phyloP scores from a whole-genome alignment of 257 asterid genomes.

The Solanum etuberosum region DNA sequence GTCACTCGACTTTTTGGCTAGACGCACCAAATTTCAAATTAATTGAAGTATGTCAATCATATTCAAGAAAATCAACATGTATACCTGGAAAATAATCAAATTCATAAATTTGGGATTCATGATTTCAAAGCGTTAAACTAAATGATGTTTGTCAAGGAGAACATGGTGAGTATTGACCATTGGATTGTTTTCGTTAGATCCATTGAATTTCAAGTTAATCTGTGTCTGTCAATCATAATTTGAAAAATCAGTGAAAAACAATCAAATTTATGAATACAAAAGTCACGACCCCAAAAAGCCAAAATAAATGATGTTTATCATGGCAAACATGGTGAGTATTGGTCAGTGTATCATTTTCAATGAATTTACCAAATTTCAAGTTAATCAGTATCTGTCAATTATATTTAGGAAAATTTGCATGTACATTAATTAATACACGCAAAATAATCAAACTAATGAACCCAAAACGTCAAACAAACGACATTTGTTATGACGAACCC shows the following conservation, averaged over 20 bases:
- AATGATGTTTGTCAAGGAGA: background rate
- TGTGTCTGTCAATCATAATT: no score
- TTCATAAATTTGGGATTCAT: no score
- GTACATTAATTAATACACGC: background rate
- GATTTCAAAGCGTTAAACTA: background rate
- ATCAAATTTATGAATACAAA: background rate
- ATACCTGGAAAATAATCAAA: background rate
- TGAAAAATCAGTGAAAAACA: background rate
- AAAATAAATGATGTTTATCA: background rate
- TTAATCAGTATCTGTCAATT: no score
- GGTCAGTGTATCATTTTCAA: background rate
- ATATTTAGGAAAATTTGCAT: background rate
- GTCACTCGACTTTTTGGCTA: background rate
- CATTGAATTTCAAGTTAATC: background rate
- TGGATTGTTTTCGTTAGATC: accelerated
- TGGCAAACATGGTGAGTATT: background rate
- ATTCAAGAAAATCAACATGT: background rate
- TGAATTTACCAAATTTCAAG: background rate
- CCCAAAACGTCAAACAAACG: background rate
- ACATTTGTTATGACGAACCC: background rate
- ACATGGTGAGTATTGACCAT: background rate
- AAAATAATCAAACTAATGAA: background rate
- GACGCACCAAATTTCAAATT: background rate
- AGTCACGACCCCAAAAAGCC: background rate
- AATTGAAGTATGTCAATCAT: background rate